A percentile compares a stretch with the other conserved stretches of the same genome.
These are phyloP conservation scores for Escallonia herrerae DNA, from an alignment of 129 eudicot species.

Conservation along the genomic window DNA sequence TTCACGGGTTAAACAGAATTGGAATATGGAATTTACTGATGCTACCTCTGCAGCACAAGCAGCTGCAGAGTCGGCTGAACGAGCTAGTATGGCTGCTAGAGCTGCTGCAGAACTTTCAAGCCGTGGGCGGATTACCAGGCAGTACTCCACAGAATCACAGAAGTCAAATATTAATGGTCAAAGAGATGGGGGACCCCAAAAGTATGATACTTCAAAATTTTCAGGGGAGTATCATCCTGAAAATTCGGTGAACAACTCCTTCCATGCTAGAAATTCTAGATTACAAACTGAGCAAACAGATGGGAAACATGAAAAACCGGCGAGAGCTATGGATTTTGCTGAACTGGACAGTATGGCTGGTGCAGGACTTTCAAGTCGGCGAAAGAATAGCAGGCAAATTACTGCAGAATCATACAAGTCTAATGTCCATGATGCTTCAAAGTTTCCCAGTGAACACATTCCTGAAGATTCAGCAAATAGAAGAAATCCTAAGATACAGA, in stretches of 20 bases:
- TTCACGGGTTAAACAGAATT: conserved; percentile 20
- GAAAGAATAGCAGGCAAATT: neutral
- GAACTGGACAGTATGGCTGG: conserved; percentile 35
- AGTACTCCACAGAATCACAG: conserved; percentile 23
- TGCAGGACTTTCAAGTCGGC: conserved; percentile 61
- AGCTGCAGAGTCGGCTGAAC: conserved; percentile 93
- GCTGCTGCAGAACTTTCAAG: conserved; percentile 86
- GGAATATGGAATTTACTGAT: conserved; percentile 85
- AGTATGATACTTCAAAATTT: conserved; percentile 2
- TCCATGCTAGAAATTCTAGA: conserved; percentile 26
- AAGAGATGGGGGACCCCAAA: conserved; percentile 10
- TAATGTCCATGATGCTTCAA: neutral
- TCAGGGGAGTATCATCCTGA: conserved; percentile 19
- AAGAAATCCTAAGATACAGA: conserved; percentile 27
- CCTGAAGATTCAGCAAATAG: conserved; percentile 22
- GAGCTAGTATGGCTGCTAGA: conserved; percentile 91
- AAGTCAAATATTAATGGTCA: conserved; percentile 6
- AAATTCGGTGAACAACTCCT: conserved; percentile 22
- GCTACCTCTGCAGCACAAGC: conserved; percentile 98
- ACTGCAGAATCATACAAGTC: neutral
- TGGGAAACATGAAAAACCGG: neutral
- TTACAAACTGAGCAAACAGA: conserved; percentile 23
- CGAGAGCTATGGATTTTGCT: conserved; percentile 74
- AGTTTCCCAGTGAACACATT: no score
- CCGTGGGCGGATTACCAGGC: conserved; percentile 29